Percentiles rank a stretch among this genome's conserved stretches.
These are phyloP conservation scores for Brasilioporus rufonigricans DNA, from an alignment of 768 basidiomycete genomes.

Conservation along the genomic window DNA sequence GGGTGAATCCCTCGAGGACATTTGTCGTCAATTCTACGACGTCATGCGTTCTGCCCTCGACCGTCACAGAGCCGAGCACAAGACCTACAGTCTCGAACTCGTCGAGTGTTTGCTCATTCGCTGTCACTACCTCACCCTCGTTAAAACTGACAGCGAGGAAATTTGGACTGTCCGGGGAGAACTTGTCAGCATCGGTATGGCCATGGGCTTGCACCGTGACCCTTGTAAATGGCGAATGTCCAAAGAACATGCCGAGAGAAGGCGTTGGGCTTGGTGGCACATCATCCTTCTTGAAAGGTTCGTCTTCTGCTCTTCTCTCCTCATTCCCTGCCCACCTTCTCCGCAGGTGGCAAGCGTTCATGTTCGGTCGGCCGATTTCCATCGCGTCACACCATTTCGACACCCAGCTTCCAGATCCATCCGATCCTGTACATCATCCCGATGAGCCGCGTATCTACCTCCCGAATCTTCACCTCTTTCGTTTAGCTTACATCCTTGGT, in stretches of 20 bases:
- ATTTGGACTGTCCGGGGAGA: slow-evolving; percentile 77
- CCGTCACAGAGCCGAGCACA: slow-evolving; percentile 57
- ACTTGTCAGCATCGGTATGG: slow-evolving; percentile 69
- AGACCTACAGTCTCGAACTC: slow-evolving; percentile 65
- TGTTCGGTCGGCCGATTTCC: slow-evolving; percentile 76
- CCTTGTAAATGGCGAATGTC: slow-evolving; percentile 77
- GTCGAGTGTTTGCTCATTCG: slow-evolving; percentile 72
- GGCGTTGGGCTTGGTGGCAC: slow-evolving; percentile 92
- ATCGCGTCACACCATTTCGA: slow-evolving; percentile 84
- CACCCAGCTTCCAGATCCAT: slow-evolving; percentile 70
- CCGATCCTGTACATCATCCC: slow-evolving; percentile 42
- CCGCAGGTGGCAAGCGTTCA: slow-evolving; percentile 80
- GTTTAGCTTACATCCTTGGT: slow-evolving; percentile 74
- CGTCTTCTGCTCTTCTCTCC: slow-evolving; percentile 17
- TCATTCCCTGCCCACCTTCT: slow-evolving; percentile 7
- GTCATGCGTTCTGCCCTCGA: slow-evolving; percentile 64
- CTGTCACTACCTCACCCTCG: slow-evolving; percentile 68
- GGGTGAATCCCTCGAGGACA: slow-evolving; percentile 53
- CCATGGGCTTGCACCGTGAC: slow-evolving; percentile 85
- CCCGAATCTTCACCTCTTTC: slow-evolving; percentile 74
- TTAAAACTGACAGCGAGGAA: slow-evolving; percentile 76
- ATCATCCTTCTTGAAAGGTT: slow-evolving; percentile 77
- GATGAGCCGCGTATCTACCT: slow-evolving; percentile 64
- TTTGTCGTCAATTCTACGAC: slow-evolving; percentile 66
- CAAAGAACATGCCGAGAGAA: slow-evolving; percentile 66